phyloP scores from a whole-genome alignment of 345 rosid species.

The Rhizophora apiculata region DNA sequence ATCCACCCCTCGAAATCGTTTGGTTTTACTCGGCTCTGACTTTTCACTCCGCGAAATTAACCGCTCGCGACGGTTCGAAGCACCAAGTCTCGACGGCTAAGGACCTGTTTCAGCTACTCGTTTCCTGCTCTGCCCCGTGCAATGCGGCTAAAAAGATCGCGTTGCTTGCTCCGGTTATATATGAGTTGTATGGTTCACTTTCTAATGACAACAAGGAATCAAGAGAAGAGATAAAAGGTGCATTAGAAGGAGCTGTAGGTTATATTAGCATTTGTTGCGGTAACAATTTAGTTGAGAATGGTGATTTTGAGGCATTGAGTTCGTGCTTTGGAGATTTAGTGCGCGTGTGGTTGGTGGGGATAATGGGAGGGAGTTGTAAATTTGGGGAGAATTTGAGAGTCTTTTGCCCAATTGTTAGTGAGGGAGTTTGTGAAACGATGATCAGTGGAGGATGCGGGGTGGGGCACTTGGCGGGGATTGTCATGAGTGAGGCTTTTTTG shows the following conservation, averaged over 20 bases:
- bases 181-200: slow-evolving; percentile 38
- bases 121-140: slow-evolving; percentile 46
- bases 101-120: slow-evolving; percentile 57
- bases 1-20: slow-evolving; percentile 60
- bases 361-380: slow-evolving; percentile 26
- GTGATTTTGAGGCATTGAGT: slow-evolving; percentile 30
- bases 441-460: slow-evolving; percentile 37
- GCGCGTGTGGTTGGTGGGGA: slow-evolving; percentile 59
- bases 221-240: slow-evolving; percentile 41
- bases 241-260: slow-evolving; percentile 50
- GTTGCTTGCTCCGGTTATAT: slow-evolving; percentile 57
- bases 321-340: slow-evolving; percentile 48
- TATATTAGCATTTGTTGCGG: slow-evolving; percentile 45
- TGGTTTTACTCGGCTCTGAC: slow-evolving; percentile 72
- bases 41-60: slow-evolving; percentile 37
- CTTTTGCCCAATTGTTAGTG: slow-evolving; percentile 52
- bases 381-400: slow-evolving; percentile 36
- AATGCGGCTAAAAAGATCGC: slow-evolving; percentile 45
- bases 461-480: slow-evolving; percentile 61
- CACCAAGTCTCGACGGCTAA: slow-evolving; percentile 25
- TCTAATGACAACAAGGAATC: slow-evolving; percentile 7
- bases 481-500: slow-evolving; percentile 58
- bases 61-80: slow-evolving; percentile 20
- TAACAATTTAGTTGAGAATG: slow-evolving; percentile 23
- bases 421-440: slow-evolving; percentile 31